These are phyloP conservation scores for Cytauxzoon felis DNA, from an alignment of 169 alveolate species.

Conservation along the genomic window DNA sequence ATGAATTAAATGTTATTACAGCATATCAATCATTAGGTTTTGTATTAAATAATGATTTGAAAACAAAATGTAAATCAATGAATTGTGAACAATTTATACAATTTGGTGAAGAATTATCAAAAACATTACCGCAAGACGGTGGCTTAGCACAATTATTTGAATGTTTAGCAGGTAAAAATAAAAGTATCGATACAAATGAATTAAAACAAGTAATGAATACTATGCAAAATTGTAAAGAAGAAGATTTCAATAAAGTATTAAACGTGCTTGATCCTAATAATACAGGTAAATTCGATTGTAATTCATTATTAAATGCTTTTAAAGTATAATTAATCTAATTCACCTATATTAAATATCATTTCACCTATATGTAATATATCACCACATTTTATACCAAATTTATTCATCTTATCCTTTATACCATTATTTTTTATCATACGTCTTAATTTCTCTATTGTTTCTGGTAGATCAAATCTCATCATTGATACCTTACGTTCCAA, in stretches of 20 bases:
- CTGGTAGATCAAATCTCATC: constrained; percentile 65
- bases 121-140: constrained; percentile 34
- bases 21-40: constrained; percentile 54
- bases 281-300: constrained; percentile 19
- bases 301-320: constrained; percentile 25
- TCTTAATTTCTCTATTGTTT: constrained; percentile 40
- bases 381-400: constrained; percentile 44
- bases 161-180: constrained; percentile 16
- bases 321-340: neutral
- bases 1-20: neutral
- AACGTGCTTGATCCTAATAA: constrained; percentile 39
- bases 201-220: constrained; percentile 43
- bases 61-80: constrained; percentile 24
- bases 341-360: constrained; percentile 18
- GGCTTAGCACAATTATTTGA: constrained; percentile 31
- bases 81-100: constrained; percentile 26
- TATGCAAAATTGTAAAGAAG: constrained; percentile 26
- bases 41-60: constrained; percentile 14
- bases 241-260: constrained; percentile 23
- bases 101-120: constrained; percentile 38
- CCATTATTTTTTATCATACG: constrained; percentile 25
- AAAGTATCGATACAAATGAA: constrained; percentile 41
- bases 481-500: constrained; percentile 70
- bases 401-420: constrained; percentile 23
- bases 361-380: constrained; percentile 35